Evolutionary conservation across 1,139 yeast genomes (phyloP), one percentile per base, ranked within the genome.

Genomic region (Yarrowia galli): DNA sequence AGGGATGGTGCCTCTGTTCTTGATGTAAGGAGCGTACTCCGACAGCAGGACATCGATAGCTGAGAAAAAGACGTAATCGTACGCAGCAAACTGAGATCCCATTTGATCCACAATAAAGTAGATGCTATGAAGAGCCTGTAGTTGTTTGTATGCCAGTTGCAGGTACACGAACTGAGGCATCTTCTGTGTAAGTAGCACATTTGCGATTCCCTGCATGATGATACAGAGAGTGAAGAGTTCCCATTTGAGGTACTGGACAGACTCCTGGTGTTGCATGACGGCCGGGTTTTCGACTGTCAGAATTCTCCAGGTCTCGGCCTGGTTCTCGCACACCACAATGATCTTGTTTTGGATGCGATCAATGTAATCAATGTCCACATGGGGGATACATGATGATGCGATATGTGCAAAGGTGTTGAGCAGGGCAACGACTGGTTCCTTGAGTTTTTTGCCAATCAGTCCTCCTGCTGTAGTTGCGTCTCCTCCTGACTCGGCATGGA

Each of bases 201-300:
- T 61, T 13, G 56, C 56, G n/a, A 61, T 61, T 22, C 66, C 66
- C 56, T 61, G 66, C 54, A 61, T 46, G 38, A 61, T 61, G 38
- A 61, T 48, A 25, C 46, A 46, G 25, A 46, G 38, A 1, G 66
- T 61, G 38, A 61, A 61, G 4, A 61, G 66, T 25, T 46, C 54
- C 66, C 66, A 61, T 36, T 61, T 61, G 25, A 61, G 46, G 23
- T 23, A 48, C 56, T 61, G 66, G n/a, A 46, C 46, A 1, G 66
- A 46, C 38, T 61, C 56, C 32, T 18, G 51, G 16, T 58, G 64
- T 10, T 40, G 40, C 46, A 40, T 28, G 20, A 58, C 20, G 1
- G 23, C 23, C 0, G 66, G 66, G 20, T 23, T 36, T 18, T 48
- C 46, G 8, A 18, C 10, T 0, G 56, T 48, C 7, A 46, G 45